These are phyloP conservation scores for Pleodorina starrii DNA, from an alignment of 139 green algal genomes.

Conservation along the genomic window DNA sequence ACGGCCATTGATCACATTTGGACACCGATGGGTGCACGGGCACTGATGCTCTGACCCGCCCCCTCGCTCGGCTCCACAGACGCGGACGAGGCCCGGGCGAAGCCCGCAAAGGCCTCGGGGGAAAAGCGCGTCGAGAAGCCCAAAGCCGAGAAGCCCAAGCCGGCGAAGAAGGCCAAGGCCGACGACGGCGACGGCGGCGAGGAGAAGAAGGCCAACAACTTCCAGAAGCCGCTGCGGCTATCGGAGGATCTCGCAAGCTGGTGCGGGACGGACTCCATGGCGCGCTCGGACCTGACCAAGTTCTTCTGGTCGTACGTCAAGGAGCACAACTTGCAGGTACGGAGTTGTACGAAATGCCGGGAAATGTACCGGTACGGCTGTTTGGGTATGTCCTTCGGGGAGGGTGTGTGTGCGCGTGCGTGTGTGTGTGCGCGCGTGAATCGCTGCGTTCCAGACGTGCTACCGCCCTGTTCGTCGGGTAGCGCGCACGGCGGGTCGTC, in stretches of 20 bases:
- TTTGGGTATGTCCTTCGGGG: too few relatives aligned
- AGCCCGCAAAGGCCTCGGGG: constrained; percentile 33
- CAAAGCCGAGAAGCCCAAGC: constrained; percentile 39
- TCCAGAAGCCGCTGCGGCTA: constrained; percentile 68
- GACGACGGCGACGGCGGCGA: constrained; percentile 23
- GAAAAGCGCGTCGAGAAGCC: constrained; percentile 27
- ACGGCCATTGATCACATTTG: too few relatives aligned
- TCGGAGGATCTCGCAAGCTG: constrained; percentile 64
- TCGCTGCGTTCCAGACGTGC: too few relatives aligned
- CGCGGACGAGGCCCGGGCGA: not conserved
- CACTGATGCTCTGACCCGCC: too few relatives aligned
- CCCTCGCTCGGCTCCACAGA: not conserved
- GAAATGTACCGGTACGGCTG: too few relatives aligned
- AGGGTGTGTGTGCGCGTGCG: too few relatives aligned
- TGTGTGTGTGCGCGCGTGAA: too few relatives aligned
- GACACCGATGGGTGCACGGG: too few relatives aligned
- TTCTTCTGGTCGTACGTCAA: constrained; percentile 64
- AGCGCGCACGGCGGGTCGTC: too few relatives aligned
- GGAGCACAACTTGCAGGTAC: constrained; percentile 15
- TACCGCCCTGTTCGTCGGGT: too few relatives aligned
- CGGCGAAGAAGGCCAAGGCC: constrained; percentile 41
- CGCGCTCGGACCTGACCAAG: constrained; percentile 66
- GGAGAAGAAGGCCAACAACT: constrained; percentile 48
- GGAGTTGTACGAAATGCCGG: too few relatives aligned
- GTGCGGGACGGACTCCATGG: constrained; percentile 57